A percentile compares a stretch with the other conserved stretches of the same genome.
These are phyloP conservation scores for Amanita exitialis DNA, from an alignment of 768 basidiomycete species.

Conservation along the genomic window DNA sequence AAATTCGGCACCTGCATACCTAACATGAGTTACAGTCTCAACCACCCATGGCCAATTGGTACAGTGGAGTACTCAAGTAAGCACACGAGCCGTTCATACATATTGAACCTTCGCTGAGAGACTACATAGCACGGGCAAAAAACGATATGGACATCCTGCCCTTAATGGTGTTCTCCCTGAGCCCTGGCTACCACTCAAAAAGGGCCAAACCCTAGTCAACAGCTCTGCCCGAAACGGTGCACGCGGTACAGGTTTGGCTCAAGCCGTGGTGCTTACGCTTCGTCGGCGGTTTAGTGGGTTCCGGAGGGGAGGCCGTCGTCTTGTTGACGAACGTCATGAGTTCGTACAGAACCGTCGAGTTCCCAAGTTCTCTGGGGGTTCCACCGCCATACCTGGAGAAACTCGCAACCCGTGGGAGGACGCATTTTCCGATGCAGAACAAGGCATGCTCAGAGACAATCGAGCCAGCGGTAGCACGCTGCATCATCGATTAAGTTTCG, in stretches of 20 bases:
- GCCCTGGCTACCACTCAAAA: slow-evolving; percentile 91
- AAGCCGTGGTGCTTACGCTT: slow-evolving; percentile 76
- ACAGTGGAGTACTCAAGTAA: slow-evolving; percentile 85
- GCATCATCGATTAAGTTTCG: slow-evolving; percentile 68
- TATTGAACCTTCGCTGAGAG: neutral
- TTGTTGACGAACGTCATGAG: slow-evolving; percentile 12
- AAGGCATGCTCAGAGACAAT: neutral
- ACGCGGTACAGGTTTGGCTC: slow-evolving; percentile 31
- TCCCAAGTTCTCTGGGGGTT: slow-evolving; percentile 14
- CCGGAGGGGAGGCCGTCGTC: slow-evolving; percentile 20
- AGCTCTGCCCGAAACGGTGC: slow-evolving; percentile 24
- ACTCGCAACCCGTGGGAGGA: slow-evolving; percentile 59
- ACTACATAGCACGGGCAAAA: slow-evolving; percentile 70
- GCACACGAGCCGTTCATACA: slow-evolving; percentile 11
- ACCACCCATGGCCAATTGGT: slow-evolving; percentile 95
- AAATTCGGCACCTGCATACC: slow-evolving; percentile 3
- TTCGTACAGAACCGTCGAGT: neutral
- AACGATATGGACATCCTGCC: slow-evolving; percentile 92
- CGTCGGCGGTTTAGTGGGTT: slow-evolving; percentile 58
- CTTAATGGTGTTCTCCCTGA: slow-evolving; percentile 87
- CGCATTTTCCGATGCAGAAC: slow-evolving; percentile 10
- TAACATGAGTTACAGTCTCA: slow-evolving; percentile 52
- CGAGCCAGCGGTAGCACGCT: slow-evolving; percentile 15
- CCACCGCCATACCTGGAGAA: slow-evolving; percentile 9
- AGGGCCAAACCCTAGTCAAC: slow-evolving; percentile 68